These are phyloP conservation scores for Oleoguttula mirabilis DNA, from an alignment of 495 filamentous ascomycete species.

Conservation along the genomic window DNA sequence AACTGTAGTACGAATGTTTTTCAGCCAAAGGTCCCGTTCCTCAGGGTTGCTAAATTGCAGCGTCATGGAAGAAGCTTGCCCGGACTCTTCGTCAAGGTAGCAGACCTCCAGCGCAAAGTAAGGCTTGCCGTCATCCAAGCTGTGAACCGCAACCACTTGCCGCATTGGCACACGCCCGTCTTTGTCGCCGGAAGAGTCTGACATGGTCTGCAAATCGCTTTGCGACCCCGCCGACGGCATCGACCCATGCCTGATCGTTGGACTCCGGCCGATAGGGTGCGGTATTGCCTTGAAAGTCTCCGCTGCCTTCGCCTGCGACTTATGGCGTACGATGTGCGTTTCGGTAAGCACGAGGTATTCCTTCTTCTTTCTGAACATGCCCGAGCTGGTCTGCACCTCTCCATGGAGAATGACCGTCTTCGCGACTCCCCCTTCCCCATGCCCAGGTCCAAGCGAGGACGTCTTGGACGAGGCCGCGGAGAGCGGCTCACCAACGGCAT, in stretches of 20 bases:
- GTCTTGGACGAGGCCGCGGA: constrained; percentile 9
- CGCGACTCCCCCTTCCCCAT: constrained; percentile 18
- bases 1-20: constrained; percentile 50
- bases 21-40: constrained; percentile 65
- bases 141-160: constrained; percentile 65
- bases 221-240: constrained; percentile 48
- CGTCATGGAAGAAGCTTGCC: constrained; percentile 47
- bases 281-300: constrained; percentile 42
- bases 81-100: constrained; percentile 59
- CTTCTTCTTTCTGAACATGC: constrained; percentile 72
- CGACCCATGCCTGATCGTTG: constrained; percentile 28
- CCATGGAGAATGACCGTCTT: constrained; percentile 53
- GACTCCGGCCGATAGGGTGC: constrained; percentile 11
- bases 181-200: constrained; percentile 35
- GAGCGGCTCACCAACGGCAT: constrained; percentile 6
- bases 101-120: constrained; percentile 71
- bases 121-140: constrained; percentile 64
- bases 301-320: constrained; percentile 56
- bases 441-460: constrained; percentile 1
- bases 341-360: constrained; percentile 89
- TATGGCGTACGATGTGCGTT: constrained; percentile 69
- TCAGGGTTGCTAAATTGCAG: constrained; percentile 62
- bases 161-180: constrained; percentile 54
- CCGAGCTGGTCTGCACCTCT: constrained; percentile 65
- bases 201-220: constrained; percentile 46